phyloP scores from a whole-genome alignment of 805 yeast genomes.

The Kodamaea neixiangensis region DNA sequence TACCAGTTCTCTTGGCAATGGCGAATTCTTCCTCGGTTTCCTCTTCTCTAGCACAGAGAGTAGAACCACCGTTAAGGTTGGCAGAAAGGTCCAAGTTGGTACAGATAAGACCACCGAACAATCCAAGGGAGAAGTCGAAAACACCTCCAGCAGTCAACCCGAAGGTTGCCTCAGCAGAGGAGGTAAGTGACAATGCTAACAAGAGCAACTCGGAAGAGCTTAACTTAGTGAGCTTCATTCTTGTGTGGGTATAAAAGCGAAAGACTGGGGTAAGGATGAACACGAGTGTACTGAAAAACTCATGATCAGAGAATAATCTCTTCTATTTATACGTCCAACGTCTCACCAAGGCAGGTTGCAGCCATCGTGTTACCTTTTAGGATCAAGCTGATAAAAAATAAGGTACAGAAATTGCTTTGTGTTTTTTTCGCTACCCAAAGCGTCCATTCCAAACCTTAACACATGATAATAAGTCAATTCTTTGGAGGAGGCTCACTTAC shows the following conservation, averaged over 20 bases:
- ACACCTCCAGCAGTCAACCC: constrained; percentile 5
- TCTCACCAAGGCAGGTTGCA: background rate
- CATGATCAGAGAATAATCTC: background rate
- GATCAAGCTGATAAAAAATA: background rate
- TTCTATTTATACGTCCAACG: background rate
- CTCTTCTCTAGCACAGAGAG: constrained; percentile 6
- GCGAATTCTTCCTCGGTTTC: constrained; percentile 13
- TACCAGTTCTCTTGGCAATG: constrained; percentile 11
- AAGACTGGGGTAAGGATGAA: constrained; percentile 7
- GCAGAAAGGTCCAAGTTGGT: constrained; percentile 7
- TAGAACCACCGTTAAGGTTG: constrained; percentile 4
- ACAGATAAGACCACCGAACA: constrained; percentile 9
- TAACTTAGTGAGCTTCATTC: constrained; percentile 7
- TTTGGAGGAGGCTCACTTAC: background rate
- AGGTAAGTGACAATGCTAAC: constrained; percentile 10
- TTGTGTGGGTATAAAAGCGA: constrained; percentile 3
- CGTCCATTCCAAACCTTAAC: background rate
- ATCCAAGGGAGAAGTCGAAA: constrained; percentile 6
- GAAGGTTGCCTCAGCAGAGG: constrained; percentile 11
- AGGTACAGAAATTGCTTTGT: background rate
- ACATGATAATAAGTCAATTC: background rate
- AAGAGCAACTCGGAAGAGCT: constrained; percentile 8
- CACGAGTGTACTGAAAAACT: background rate
- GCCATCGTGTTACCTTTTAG: background rate
- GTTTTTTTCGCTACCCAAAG: background rate